phyloP scores from a whole-genome alignment of 2,329 filamentous ascomycete genomes.

The Trichoderma sp. region DNA sequence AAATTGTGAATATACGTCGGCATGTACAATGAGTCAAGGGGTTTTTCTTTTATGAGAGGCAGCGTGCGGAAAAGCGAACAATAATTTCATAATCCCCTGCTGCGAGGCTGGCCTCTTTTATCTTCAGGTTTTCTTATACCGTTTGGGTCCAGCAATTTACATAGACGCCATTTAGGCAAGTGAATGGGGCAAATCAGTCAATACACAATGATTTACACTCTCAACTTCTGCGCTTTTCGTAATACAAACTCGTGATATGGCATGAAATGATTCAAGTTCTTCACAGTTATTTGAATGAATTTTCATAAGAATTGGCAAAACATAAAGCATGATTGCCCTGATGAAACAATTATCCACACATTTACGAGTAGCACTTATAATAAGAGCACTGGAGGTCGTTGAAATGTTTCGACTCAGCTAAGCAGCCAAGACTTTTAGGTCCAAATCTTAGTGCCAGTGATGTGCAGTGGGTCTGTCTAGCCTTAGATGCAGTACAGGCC shows the following conservation, averaged over 20 bases:
- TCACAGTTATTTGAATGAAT: neutral
- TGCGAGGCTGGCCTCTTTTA: neutral
- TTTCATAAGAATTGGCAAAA: neutral
- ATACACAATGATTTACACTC: neutral
- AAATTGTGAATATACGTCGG: neutral
- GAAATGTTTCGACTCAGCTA: neutral
- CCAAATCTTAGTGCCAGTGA: neutral
- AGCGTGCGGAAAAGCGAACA: conserved; percentile 1
- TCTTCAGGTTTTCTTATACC: neutral
- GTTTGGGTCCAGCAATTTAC: neutral
- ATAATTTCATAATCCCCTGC: neutral
- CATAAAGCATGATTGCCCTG: neutral
- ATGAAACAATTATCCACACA: neutral
- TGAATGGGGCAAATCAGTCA: neutral
- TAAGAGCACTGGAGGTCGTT: neutral
- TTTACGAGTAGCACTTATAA: too few species aligned
- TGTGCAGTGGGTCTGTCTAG: neutral
- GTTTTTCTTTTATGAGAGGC: neutral
- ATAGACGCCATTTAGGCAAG: conserved; percentile 1
- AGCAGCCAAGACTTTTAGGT: conserved; percentile 6
- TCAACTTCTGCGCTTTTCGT: neutral
- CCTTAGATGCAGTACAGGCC: neutral
- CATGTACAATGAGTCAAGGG: conserved; percentile 5
- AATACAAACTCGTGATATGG: neutral
- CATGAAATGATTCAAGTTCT: neutral